phyloP scores from a whole-genome alignment of 2,329 filamentous ascomycete genomes.

The Apiospora hydei region DNA sequence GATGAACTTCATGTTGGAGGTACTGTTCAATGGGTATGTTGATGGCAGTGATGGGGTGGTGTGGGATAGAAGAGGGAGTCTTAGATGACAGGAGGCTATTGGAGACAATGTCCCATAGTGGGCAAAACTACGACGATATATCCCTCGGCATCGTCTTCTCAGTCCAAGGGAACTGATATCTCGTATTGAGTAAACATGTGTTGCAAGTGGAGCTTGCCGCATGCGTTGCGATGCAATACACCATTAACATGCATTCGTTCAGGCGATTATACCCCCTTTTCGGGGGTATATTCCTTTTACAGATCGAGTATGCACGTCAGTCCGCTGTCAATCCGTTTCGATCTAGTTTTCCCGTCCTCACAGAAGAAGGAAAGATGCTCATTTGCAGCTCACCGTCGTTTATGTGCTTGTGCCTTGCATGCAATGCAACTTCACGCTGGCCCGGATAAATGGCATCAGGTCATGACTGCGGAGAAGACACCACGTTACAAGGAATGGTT shows the following conservation, averaged over 20 bases:
- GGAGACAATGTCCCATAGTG: background rate
- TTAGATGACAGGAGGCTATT: background rate
- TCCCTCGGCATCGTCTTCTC: background rate
- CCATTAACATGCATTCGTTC: background rate
- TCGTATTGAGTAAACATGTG: conserved; percentile 5
- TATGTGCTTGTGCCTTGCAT: background rate
- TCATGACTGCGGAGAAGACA: background rate
- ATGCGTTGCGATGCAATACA: background rate
- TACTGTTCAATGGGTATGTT: background rate
- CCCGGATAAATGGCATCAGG: background rate
- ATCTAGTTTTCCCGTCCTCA: background rate
- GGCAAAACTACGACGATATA: background rate
- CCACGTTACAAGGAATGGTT: background rate
- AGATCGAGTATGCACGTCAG: background rate
- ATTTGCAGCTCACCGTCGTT: background rate
- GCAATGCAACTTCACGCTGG: background rate
- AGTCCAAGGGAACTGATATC: background rate
- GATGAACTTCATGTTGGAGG: background rate
- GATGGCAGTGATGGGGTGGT: background rate
- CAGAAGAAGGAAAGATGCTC: background rate
- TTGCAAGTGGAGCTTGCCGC: background rate
- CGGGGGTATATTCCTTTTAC: background rate
- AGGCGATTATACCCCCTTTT: conserved; percentile 1
- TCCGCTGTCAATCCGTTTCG: background rate
- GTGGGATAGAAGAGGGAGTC: background rate